A percentile compares a stretch with the other conserved stretches of the same genome.
These are phyloP conservation scores for Taphrina deformans DNA, from an alignment of 1,139 yeast genomes.

Conservation along the genomic window DNA sequence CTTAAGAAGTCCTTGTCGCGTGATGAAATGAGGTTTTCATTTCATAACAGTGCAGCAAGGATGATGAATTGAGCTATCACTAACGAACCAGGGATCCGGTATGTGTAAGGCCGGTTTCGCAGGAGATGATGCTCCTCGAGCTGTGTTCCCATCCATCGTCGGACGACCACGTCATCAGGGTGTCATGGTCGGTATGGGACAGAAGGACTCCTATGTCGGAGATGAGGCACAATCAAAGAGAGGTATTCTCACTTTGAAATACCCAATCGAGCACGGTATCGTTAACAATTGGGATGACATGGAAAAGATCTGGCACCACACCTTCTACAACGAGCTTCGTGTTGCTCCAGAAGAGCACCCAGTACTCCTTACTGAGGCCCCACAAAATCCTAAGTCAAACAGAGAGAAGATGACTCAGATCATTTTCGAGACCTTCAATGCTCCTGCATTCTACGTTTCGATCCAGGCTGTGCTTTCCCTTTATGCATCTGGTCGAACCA, in stretches of 20 bases:
- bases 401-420: constrained; percentile 99
- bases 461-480: constrained; percentile 97
- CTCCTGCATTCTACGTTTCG: constrained; percentile 98
- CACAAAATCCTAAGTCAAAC: constrained; percentile 98
- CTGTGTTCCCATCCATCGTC: constrained; percentile 99
- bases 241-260: constrained; percentile 98
- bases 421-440: constrained; percentile 97
- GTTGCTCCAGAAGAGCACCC: constrained; percentile 99
- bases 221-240: constrained; percentile 99
- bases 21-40: not conserved
- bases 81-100: constrained; percentile 25
- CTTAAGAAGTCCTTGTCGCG: not conserved
- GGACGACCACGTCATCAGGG: constrained; percentile 99
- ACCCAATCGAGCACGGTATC: constrained; percentile 99
- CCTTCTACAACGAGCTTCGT: constrained; percentile 95
- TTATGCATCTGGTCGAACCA: constrained; percentile 99
- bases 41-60: not conserved
- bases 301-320: constrained; percentile 99
- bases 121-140: constrained; percentile 99
- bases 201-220: constrained; percentile 98
- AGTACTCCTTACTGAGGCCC: constrained; percentile 96
- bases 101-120: constrained; percentile 73
- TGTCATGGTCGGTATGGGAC: constrained; percentile 89
- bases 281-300: constrained; percentile 99
- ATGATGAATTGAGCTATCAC: not conserved